These are phyloP conservation scores for Knufia petricola DNA, from an alignment of 2,329 filamentous ascomycete species.

Conservation along the genomic window DNA sequence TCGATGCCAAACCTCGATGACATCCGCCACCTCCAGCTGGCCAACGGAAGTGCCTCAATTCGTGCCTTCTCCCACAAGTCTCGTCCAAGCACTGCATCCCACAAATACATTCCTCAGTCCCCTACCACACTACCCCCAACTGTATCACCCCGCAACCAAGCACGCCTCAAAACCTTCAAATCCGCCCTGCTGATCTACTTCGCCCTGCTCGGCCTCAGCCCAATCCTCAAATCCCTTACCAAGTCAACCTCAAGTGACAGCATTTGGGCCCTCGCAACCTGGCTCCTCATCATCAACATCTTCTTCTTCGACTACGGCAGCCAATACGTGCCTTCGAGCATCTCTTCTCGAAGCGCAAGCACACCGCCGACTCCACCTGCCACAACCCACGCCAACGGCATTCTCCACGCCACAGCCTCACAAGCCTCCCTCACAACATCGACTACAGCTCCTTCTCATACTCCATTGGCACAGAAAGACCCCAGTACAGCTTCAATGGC, in stretches of 20 bases:
- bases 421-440: slow-evolving; percentile 8
- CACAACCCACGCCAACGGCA: background rate
- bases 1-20: slow-evolving; percentile 11
- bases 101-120: slow-evolving; percentile 25
- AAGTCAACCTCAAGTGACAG: slow-evolving; percentile 84
- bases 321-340: slow-evolving; percentile 13
- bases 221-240: slow-evolving; percentile 94
- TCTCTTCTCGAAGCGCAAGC: background rate
- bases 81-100: slow-evolving; percentile 22
- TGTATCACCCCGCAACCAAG: slow-evolving; percentile 48
- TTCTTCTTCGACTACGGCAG: slow-evolving; percentile 97
- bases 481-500: background rate
- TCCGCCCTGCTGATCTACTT: slow-evolving; percentile 89
- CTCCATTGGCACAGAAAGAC: background rate
- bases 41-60: slow-evolving; percentile 18
- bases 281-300: slow-evolving; percentile 88
- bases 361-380: background rate
- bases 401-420: slow-evolving; percentile 11
- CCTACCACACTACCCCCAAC: slow-evolving; percentile 28
- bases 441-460: slow-evolving; percentile 4
- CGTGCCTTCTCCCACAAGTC: slow-evolving; percentile 24
- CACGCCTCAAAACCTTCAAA: slow-evolving; percentile 72
- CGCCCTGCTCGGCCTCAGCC: slow-evolving; percentile 79
- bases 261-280: slow-evolving; percentile 94
- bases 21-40: background rate